Base-by-base conservation (phyloP, 2,329 filamentous ascomycete genomes). In the Epichloe amarillans region DNA sequence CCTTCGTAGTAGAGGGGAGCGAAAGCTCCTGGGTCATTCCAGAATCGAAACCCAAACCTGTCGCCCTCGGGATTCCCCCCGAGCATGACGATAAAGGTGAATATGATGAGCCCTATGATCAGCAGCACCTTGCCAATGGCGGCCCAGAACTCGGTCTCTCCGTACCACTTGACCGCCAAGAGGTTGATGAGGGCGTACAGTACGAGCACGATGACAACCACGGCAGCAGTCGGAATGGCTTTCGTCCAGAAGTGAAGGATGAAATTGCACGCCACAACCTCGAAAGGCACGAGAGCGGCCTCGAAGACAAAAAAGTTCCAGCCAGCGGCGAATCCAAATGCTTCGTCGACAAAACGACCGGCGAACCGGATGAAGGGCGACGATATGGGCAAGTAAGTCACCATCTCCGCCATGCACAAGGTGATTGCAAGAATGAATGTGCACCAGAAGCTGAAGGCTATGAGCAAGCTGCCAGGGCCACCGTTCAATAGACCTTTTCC, bases 71-170 rank as follows among this genome's bases (percentile, higher is more conserved):
- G 88, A 57, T 91, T 93, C 88, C 7, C 88, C 88, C 88, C 88
- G 1, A 93, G 69, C 83, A 93, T 91, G 56, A 82, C 80, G 56
- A 94, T 75, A 60, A 95, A 88, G 2, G 88, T 91, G 68, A 87
- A 90, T 55, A 80, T 59, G 57, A 90, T 76, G 47, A 91, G 72
- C 1, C 79, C 84, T 37, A 88, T 66, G 53, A 86, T 86, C 47
- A 89, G 73, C 2, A 89, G 58, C 3, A 88, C 76, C 63, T 89
- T 88, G 50, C 82, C 82, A 2, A 86, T 63, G 2, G 86, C 82
- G 19, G 83, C 79, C 75, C 76, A 80, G 60, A 94, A 93, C 62
- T 93, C 87, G 0, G 82, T 77, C 66, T 88, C 84, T 43, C 85
- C 85, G 52, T 86, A 89, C 73, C 76, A 87, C 55, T 83, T 74